Percentiles rank a stretch among this genome's conserved stretches.
Evolutionary conservation across 2,329 filamentous ascomycete species (phyloP).

Genomic region (Colletotrichum scovillei): DNA sequence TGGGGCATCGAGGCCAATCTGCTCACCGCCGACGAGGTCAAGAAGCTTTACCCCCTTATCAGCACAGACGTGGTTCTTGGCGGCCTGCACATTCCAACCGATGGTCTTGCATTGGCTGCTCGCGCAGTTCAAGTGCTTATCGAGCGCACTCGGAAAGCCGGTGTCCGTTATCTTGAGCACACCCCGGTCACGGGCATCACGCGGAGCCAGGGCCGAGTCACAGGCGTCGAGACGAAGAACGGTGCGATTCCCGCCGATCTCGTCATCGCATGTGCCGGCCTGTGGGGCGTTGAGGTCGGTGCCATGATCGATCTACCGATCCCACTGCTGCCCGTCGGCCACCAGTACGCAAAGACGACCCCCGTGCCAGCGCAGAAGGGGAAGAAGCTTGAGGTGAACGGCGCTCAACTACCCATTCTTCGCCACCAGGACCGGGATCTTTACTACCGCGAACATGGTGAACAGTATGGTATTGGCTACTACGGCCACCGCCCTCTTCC

Average conservation of each 20-base stretch:
- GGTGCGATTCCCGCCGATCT: conserved; percentile 67
- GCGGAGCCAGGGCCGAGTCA: conserved; percentile 59
- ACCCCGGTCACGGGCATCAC: conserved; percentile 70
- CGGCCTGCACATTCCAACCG: conserved; percentile 69
- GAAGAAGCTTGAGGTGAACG: conserved; percentile 54
- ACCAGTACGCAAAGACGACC: conserved; percentile 74
- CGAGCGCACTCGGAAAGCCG: conserved; percentile 65
- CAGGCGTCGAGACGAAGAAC: conserved; percentile 63
- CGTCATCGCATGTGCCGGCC: conserved; percentile 71
- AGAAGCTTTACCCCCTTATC: conserved; percentile 64
- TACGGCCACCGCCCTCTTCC: conserved; percentile 74
- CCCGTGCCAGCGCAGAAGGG: conserved; percentile 55
- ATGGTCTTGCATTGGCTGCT: conserved; percentile 71
- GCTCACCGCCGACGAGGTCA: conserved; percentile 63
- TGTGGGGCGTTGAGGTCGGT: conserved; percentile 75
- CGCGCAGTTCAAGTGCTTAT: conserved; percentile 72
- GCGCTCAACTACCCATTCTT: conserved; percentile 67
- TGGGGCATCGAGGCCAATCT: conserved; percentile 70
- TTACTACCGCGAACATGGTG: conserved; percentile 74
- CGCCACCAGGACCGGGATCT: conserved; percentile 73
- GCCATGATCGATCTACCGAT: conserved; percentile 69
- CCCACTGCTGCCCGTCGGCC: conserved; percentile 69
- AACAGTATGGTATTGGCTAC: conserved; percentile 71
- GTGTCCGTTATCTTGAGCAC: conserved; percentile 66
- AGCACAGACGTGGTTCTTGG: conserved; percentile 65